Conservation (phyloP, 768 basidiomycete species). For the Baorangia bicolor region DNA sequence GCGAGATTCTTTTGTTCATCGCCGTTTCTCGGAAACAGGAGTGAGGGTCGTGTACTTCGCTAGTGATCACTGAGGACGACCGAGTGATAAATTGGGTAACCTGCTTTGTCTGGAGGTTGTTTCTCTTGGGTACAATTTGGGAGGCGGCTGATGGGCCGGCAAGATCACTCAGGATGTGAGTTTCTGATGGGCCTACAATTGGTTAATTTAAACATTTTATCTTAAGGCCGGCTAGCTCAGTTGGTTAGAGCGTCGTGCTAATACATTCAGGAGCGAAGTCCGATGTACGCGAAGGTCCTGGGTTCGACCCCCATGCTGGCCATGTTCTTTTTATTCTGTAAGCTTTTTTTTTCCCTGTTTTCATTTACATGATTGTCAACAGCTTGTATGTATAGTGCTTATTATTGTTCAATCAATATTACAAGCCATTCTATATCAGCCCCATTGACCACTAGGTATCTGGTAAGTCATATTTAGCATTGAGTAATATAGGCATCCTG, state of each 20-base stretch:
- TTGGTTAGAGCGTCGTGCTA: constrained; percentile 93
- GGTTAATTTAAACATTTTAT: too few species aligned
- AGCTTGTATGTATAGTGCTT: background rate
- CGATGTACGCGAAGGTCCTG: constrained; percentile 36
- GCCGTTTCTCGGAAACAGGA: background rate
- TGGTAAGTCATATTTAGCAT: too few species aligned
- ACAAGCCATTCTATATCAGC: background rate
- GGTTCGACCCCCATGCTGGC: constrained; percentile 43
- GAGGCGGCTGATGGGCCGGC: too few species aligned
- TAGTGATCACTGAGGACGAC: background rate
- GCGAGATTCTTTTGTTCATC: background rate
- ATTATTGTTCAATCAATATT: background rate
- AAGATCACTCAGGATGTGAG: too few species aligned
- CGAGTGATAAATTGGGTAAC: background rate
- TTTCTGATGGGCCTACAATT: too few species aligned
- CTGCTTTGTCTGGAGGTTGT: too few species aligned
- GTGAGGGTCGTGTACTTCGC: background rate
- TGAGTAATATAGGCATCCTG: background rate
- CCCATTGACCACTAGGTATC: background rate
- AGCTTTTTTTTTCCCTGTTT: background rate
- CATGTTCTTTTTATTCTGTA: constrained; percentile 12
- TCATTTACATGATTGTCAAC: background rate
- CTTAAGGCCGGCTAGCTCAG: constrained; percentile 94
- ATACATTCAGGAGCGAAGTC: constrained; percentile 12
- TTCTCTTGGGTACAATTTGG: too few species aligned